phyloP scores from a whole-genome alignment of 2,329 filamentous ascomycete genomes.

The Colletotrichum agaves region DNA sequence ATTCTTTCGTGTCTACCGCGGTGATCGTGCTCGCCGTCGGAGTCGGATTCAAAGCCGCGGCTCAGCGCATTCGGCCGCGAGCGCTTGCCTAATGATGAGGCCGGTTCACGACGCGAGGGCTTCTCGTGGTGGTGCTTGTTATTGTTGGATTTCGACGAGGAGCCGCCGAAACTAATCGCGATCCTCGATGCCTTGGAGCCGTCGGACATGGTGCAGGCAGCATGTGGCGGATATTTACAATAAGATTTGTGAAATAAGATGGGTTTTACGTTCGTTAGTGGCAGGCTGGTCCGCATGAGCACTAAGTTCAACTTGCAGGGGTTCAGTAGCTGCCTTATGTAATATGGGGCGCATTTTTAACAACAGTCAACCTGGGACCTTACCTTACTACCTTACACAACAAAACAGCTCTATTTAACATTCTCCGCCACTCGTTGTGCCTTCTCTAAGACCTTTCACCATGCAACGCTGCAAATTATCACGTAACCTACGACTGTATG shows the following conservation, averaged over 20 bases:
- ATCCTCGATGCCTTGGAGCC: slow-evolving; percentile 29
- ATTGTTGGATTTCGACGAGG: slow-evolving; percentile 23
- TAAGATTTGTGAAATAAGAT: not conserved
- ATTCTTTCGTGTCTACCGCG: slow-evolving; percentile 56
- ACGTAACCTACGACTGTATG: too few species aligned
- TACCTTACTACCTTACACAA: too few species aligned
- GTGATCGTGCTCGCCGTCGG: slow-evolving; percentile 43
- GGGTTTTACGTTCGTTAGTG: not conserved
- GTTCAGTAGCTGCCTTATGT: slow-evolving; percentile 14
- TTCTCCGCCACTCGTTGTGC: not conserved
- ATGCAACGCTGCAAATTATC: not conserved
- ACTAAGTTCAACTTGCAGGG: slow-evolving; percentile 25
- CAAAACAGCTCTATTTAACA: slow-evolving; percentile 13
- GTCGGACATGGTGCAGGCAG: slow-evolving; percentile 30
- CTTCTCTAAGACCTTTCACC: not conserved
- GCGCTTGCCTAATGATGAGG: slow-evolving; percentile 61
- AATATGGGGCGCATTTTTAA: slow-evolving; percentile 14
- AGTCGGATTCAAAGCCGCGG: slow-evolving; percentile 56
- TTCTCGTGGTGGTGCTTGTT: slow-evolving; percentile 9
- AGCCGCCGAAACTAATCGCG: slow-evolving; percentile 38
- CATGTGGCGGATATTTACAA: not conserved
- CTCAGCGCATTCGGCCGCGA: slow-evolving; percentile 55
- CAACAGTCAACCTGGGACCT: not conserved
- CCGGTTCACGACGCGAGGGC: slow-evolving; percentile 41
- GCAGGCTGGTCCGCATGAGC: slow-evolving; percentile 16